Base-by-base conservation (phyloP, 2,329 filamentous ascomycete species). In the Penicillium paneum region DNA sequence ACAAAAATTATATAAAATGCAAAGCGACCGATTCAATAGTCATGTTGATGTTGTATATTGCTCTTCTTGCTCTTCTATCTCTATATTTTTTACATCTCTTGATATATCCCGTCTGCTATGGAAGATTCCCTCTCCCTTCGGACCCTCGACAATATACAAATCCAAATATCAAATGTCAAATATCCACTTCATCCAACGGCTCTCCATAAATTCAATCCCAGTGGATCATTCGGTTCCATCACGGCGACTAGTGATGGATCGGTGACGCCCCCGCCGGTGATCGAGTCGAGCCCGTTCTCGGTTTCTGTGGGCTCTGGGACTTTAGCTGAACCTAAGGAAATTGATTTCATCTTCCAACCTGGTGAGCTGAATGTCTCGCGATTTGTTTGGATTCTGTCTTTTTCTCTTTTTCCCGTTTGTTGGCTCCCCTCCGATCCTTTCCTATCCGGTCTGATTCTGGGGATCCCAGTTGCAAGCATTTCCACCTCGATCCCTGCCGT, bases 171-270 rank as follows among this genome's bases (percentile, higher is more conserved):
- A 10, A 10, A 29, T 17, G 19, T 21, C 39, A 2, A 41, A 41
- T 41, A 55, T 55, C 62, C 61, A 64, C 61, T 61, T 44, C 56
- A 62, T 61, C 62, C 63, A 65, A 64, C 61, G 62, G 59, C 62
- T 61, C 58, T 57, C 60, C 61, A 61, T 56, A 46, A 38, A 43
- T 41, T n/a, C 52, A 49, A 56, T 57, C 39, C 59, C 50, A 49
- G 57, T 57, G 60, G 58, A 46, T 55, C 56, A 60, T 59, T 59
- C 3, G 60, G 61, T 57, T 51, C 61, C 57, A 52, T 55, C 51
- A 36, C 45, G 47, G 50, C 48, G 46, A 64, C 62, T 63, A 63
- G 55, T 60, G 58, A 61, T 59, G 62, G 62, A 63, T 64, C 61
- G 54, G 56, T 64, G 56, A 58, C 59, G 62, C 59, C 61, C 46